Percentiles rank a stretch among this genome's conserved stretches.
Conservation (phyloP, 139 green algal genomes). For the Zygnema circumcarinatum region DNA sequence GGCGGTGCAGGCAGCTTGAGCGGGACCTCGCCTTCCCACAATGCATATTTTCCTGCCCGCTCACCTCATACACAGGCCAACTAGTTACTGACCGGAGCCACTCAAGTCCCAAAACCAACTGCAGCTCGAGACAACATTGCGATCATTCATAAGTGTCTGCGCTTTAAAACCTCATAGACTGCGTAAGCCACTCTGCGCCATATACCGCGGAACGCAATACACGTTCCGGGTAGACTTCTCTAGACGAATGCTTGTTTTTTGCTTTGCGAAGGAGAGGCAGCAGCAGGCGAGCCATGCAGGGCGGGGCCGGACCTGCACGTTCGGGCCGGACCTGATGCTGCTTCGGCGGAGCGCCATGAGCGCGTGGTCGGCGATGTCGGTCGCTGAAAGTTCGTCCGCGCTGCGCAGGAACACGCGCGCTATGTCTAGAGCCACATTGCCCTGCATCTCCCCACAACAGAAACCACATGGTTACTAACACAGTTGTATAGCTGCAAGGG, state of each 20-base stretch:
- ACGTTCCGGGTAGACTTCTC: too few relatives aligned
- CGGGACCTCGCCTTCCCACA: slow-evolving; percentile 85
- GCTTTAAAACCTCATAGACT: too few relatives aligned
- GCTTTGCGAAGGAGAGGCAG: too few relatives aligned
- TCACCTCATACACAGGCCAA: background rate
- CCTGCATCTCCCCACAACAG: slow-evolving; percentile 57
- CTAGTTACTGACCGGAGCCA: too few relatives aligned
- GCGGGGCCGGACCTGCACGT: too few relatives aligned
- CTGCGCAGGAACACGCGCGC: slow-evolving; percentile 84
- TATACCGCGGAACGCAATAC: too few relatives aligned
- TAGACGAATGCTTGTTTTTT: too few relatives aligned
- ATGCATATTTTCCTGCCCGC: slow-evolving; percentile 54
- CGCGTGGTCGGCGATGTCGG: slow-evolving; percentile 83
- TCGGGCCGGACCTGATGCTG: slow-evolving; percentile 23
- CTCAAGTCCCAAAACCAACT: slow-evolving; percentile 6
- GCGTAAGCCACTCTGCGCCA: too few relatives aligned
- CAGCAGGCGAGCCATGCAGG: too few relatives aligned
- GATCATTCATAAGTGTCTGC: too few relatives aligned
- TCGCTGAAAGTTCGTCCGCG: slow-evolving; percentile 68
- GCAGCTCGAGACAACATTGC: background rate
- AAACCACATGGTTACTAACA: background rate
- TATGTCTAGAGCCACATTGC: slow-evolving; percentile 96
- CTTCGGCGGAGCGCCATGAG: slow-evolving; percentile 67
- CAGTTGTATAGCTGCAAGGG: too few relatives aligned
- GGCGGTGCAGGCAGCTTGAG: slow-evolving; percentile 88